Percentiles rank a stretch among this genome's conserved stretches.
Evolutionary conservation across 2,329 filamentous ascomycete species (phyloP).

Genomic region (Herpomyces periplanetae): DNA sequence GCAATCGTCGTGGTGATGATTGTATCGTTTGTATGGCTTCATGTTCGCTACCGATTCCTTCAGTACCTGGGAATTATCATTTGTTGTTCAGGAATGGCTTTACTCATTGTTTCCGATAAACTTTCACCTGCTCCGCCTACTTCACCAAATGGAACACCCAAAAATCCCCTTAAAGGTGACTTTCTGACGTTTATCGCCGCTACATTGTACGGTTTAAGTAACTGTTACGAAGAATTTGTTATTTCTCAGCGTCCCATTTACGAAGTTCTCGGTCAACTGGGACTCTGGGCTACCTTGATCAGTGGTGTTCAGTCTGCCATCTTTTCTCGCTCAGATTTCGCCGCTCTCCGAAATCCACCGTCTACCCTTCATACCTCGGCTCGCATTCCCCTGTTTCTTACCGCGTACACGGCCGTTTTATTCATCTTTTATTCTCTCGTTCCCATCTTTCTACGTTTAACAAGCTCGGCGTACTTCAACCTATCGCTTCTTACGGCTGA

Average conservation of each 20-base stretch:
- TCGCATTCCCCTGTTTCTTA: conserved; percentile 44
- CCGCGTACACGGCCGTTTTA: conserved; percentile 58
- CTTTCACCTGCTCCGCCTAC: conserved; percentile 29
- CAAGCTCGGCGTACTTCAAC: conserved; percentile 75
- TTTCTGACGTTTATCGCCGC: conserved; percentile 63
- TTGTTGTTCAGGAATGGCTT: conserved; percentile 59
- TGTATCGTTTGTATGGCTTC: conserved; percentile 40
- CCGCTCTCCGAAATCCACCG: no score
- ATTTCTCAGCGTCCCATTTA: conserved; percentile 55
- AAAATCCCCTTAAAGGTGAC: conserved; percentile 55
- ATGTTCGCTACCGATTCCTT: conserved; percentile 52
- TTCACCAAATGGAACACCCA: conserved; percentile 27
- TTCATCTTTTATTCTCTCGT: conserved; percentile 54
- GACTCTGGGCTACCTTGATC: conserved; percentile 54
- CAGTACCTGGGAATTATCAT: conserved; percentile 60
- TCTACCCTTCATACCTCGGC: no score
- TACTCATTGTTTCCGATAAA: conserved; percentile 56
- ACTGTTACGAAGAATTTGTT: conserved; percentile 76
- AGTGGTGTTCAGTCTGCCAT: conserved; percentile 66
- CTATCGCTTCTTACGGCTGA: conserved; percentile 72
- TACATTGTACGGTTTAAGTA: conserved; percentile 58
- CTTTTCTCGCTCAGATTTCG: conserved; percentile 47
- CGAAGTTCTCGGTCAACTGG: conserved; percentile 68
- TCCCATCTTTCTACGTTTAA: conserved; percentile 57
- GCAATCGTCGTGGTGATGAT: conserved; percentile 69